A percentile compares a stretch with the other conserved stretches of the same genome.
Evolutionary conservation across 306 rosid species (phyloP).

Genomic region (Prinsepia uniflora): DNA sequence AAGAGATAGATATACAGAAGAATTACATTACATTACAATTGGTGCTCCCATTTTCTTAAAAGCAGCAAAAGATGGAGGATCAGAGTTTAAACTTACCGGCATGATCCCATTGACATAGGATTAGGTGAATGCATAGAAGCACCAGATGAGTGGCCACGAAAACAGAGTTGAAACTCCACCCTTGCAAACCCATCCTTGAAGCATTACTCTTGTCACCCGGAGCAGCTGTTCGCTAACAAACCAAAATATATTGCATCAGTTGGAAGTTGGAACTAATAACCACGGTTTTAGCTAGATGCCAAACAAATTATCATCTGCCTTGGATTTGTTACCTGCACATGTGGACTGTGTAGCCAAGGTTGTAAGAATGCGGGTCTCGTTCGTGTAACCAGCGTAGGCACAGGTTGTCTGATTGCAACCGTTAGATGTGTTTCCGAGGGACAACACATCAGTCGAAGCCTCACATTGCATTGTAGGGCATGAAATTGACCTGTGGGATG

Average conservation of each 20-base stretch:
- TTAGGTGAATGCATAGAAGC: conserved; percentile 26
- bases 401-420: conserved; percentile 49
- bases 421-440: conserved; percentile 38
- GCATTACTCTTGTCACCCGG: conserved; percentile 2
- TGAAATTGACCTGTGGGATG: conserved; percentile 36
- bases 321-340: conserved; percentile 51
- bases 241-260: not conserved
- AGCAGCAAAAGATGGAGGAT: not conserved
- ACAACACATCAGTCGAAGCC: conserved; percentile 6
- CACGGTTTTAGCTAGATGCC: not conserved
- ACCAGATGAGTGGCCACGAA: conserved; percentile 36
- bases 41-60: conserved; percentile 3
- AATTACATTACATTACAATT: not conserved
- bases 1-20: conserved; percentile 4
- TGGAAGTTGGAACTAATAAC: not conserved
- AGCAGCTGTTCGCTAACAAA: conserved; percentile 34
- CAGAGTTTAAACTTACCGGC: not conserved
- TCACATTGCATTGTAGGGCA: conserved; percentile 57
- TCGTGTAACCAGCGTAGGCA: conserved; percentile 58
- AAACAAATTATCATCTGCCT: too few relatives aligned
- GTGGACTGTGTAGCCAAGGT: conserved; percentile 23
- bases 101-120: conserved; percentile 25
- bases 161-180: conserved; percentile 40
- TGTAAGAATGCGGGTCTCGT: conserved; percentile 29
- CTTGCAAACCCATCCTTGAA: conserved; percentile 33